Evolutionary conservation across 768 basidiomycete genomes (phyloP).

Genomic region (Sarcomyxa edulis): DNA sequence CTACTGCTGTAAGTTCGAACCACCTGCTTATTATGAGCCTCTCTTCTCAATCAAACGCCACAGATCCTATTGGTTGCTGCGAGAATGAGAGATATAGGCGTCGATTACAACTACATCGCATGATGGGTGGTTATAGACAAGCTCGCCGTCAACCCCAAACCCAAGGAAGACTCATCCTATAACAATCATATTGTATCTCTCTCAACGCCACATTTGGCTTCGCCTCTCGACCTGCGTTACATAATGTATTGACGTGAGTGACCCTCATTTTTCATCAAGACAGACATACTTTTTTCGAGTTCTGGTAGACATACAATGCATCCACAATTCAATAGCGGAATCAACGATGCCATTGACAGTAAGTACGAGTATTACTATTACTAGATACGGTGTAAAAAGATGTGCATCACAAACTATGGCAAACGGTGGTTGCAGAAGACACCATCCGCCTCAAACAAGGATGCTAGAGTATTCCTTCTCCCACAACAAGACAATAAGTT

Average conservation of each 20-base stretch:
- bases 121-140: slow-evolving; percentile 4
- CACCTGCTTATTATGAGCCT: slow-evolving; percentile 4
- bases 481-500: slow-evolving; percentile 11
- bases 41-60: slow-evolving; percentile 3
- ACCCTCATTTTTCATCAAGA: too few species aligned
- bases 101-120: slow-evolving; percentile 35
- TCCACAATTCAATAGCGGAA: too few species aligned
- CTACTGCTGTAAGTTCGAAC: slow-evolving; percentile 45
- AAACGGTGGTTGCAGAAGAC: slow-evolving; percentile 42
- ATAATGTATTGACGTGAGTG: too few species aligned
- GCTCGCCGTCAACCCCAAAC: too few species aligned
- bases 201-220: too few species aligned
- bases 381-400: slow-evolving; percentile 6
- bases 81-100: slow-evolving; percentile 51
- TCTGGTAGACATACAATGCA: too few species aligned
- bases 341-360: too few species aligned
- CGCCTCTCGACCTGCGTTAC: too few species aligned
- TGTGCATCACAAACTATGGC: slow-evolving; percentile 54
- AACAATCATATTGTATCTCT: too few species aligned
- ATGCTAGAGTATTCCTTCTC: slow-evolving; percentile 28
- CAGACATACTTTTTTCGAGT: too few species aligned
- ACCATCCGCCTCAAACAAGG: slow-evolving; percentile 75
- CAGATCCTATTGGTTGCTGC: slow-evolving; percentile 47
- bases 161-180: slow-evolving; percentile 10
- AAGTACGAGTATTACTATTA: too few species aligned